Percentiles rank a stretch among this genome's conserved stretches.
Conservation (phyloP, 805 yeast genomes). For the Lipomyces lipofer region DNA sequence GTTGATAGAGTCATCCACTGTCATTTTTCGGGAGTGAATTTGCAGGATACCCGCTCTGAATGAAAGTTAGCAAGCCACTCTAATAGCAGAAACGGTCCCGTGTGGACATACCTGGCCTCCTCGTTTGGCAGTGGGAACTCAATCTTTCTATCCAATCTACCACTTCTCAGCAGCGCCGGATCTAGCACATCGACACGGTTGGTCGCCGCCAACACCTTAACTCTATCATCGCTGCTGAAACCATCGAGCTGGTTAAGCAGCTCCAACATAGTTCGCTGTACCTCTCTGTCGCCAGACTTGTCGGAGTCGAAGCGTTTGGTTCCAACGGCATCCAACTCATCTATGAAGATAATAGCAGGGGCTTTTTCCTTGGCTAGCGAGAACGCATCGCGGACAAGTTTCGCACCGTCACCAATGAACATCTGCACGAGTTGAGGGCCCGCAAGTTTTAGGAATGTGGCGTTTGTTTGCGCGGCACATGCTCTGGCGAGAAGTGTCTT, state of each 20-base stretch:
- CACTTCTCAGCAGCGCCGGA: slow-evolving; percentile 97
- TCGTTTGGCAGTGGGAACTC: slow-evolving; percentile 98
- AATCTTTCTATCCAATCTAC: slow-evolving; percentile 95
- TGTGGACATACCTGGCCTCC: slow-evolving; percentile 64
- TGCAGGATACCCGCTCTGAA: slow-evolving; percentile 79
- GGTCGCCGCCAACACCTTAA: slow-evolving; percentile 96
- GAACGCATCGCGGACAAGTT: slow-evolving; percentile 95
- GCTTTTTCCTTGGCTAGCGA: slow-evolving; percentile 97
- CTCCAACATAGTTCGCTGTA: slow-evolving; percentile 99
- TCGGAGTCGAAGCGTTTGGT: slow-evolving; percentile 97
- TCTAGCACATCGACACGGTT: slow-evolving; percentile 97
- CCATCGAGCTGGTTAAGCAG: slow-evolving; percentile 96
- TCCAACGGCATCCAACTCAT: slow-evolving; percentile 98
- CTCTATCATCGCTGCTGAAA: slow-evolving; percentile 94
- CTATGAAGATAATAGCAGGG: slow-evolving; percentile 96
- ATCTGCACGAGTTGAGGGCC: slow-evolving; percentile 98
- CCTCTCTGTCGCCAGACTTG: slow-evolving; percentile 97
- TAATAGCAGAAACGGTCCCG: background rate
- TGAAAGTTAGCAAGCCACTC: background rate
- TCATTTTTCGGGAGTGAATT: slow-evolving; percentile 96
- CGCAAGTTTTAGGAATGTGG: slow-evolving; percentile 92
- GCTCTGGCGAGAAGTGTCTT: slow-evolving; percentile 96
- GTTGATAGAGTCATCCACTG: slow-evolving; percentile 85
- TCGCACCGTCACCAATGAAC: slow-evolving; percentile 99
- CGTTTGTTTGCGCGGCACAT: slow-evolving; percentile 98